Evolutionary conservation across 306 rosid species (phyloP), one percentile per base, ranked within the genome.

Genomic region (Crotalaria pallida): DNA sequence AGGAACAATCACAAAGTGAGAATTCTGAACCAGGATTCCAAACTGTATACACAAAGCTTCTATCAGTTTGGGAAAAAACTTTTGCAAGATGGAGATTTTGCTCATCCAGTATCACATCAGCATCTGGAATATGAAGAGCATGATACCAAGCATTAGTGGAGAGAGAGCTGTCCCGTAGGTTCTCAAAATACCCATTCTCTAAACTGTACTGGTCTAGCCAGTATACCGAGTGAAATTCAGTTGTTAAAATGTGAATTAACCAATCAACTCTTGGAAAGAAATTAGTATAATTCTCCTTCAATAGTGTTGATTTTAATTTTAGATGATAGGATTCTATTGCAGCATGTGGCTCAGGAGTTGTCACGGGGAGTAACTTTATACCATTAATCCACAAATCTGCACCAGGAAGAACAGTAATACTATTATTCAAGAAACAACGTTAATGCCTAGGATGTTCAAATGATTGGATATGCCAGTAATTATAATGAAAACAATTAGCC

Each of bases 21-120:
- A 90, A 90, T 65, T 90, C 92, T 10, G 92, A 90, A 75, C 96
- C 92, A 59, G 92, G 92, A 67, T 84, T 86, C 95, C 92, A 84
- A 22, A 90, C 68, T 38, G 92, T 86, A 81, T 86, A 84, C 1
- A 49, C 87, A 66, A 81, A 53, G 51, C 68, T 86, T 81, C 87
- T 81, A 72, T 90, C 87, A 41, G 87, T 58, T 72, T 90, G 90
- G 45, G 95, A 88, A 44, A 82, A 51, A 66, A 90, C 83, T 77
- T 88, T 90, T 69, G 90, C 90, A 79, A 79, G 71, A 69, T 59
- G 84, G 60, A 77, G 86, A 83, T 83, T 90, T 67, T 83, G 88
- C 82, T 82, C 87, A 60, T 86, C 88, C 53, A 90, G 62, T 57
- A 88, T 59, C n/a, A 88, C 88, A 67, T 88, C 89, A 61, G 43